These are phyloP conservation scores for Pseudogymnoascus destructans DNA, from an alignment of 2,329 filamentous ascomycete genomes.

Conservation along the genomic window DNA sequence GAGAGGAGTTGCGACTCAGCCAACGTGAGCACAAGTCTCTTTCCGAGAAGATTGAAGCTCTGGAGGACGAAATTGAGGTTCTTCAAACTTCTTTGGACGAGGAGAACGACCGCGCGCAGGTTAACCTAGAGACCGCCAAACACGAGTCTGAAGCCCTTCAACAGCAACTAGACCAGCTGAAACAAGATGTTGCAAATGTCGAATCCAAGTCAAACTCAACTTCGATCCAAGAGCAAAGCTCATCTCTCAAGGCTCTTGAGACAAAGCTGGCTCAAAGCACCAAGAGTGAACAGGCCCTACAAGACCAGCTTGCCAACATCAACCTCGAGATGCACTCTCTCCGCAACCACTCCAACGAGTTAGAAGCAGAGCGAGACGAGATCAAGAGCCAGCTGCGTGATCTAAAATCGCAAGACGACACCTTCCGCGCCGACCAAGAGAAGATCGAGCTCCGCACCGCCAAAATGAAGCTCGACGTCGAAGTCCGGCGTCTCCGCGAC, in stretches of 20 bases:
- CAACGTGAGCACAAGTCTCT: slow-evolving; percentile 50
- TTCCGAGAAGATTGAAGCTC: slow-evolving; percentile 49
- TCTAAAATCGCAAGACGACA: slow-evolving; percentile 40
- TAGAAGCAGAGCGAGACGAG: slow-evolving; percentile 54
- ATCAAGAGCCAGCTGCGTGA: slow-evolving; percentile 47
- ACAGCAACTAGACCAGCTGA: slow-evolving; percentile 30
- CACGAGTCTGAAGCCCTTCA: slow-evolving; percentile 31
- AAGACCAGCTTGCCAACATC: slow-evolving; percentile 47
- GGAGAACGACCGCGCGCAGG: slow-evolving; percentile 45
- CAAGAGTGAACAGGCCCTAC: slow-evolving; percentile 48
- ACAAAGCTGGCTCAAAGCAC: slow-evolving; percentile 41
- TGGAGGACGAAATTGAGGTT: slow-evolving; percentile 68
- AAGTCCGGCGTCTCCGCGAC: slow-evolving; percentile 50
- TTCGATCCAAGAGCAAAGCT: slow-evolving; percentile 32
- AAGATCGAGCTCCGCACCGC: slow-evolving; percentile 53
- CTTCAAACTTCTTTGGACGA: slow-evolving; percentile 45
- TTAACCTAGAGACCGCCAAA: slow-evolving; percentile 33
- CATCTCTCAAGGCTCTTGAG: slow-evolving; percentile 45
- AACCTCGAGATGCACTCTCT: slow-evolving; percentile 48
- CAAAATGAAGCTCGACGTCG: slow-evolving; percentile 55
- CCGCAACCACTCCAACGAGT: slow-evolving; percentile 41
- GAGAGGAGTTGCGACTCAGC: slow-evolving; percentile 57
- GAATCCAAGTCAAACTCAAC: slow-evolving; percentile 26
- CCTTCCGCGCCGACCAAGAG: slow-evolving; percentile 51
- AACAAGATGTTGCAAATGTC: slow-evolving; percentile 24